Evolutionary conservation across 805 yeast species (phyloP), one percentile per base, ranked within the genome.

Genomic region (Pichia manshurica): DNA sequence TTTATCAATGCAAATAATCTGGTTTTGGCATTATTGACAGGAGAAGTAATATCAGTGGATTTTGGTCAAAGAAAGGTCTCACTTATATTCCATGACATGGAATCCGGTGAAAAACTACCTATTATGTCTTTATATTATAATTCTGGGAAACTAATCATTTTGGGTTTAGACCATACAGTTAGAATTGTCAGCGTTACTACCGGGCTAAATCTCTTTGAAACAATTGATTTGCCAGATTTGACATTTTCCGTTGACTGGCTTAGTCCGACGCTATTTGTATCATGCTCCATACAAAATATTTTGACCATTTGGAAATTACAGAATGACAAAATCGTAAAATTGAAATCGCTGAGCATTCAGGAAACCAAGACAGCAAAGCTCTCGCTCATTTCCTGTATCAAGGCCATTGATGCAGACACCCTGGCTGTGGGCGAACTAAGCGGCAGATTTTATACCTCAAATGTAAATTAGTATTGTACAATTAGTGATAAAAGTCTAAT

Each of bases 1-100:
- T 49, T 51, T 35, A 49, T 62, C 19, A 51, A 54, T 31, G 40
- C 52, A 16, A 54, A 55, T 36, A 52, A 54, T 20, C 44, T 60
- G 15, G 32, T 58, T 2, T 16, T 61, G 5, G 65, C 63, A 2
- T 46, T 58, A n/a, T 47, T 60, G 2, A 50, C 55, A 0, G 63
- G 64, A 10, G 50, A 57, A 22, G 39, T 56, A 2, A 44, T 48
- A 7, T 31, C 23, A 5, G 34, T 39, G 13, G 45, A 48, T 28
- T 39, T 39, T 10, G 32, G 35, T 5, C 10, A 15, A 5, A 15
- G 25, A 20, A 44, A 33, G 15, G 12, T 46, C 9, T 8, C 32
- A 1, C 3, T 22, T 5, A 12, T 46, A 20, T 39, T 12, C 5
- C 16, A 22, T 5, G 17, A 25, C 3, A 10, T 25, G 7, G 29